Conservation (phyloP, 2,329 filamentous ascomycete genomes). For the Torrubiella hemipterigena region DNA sequence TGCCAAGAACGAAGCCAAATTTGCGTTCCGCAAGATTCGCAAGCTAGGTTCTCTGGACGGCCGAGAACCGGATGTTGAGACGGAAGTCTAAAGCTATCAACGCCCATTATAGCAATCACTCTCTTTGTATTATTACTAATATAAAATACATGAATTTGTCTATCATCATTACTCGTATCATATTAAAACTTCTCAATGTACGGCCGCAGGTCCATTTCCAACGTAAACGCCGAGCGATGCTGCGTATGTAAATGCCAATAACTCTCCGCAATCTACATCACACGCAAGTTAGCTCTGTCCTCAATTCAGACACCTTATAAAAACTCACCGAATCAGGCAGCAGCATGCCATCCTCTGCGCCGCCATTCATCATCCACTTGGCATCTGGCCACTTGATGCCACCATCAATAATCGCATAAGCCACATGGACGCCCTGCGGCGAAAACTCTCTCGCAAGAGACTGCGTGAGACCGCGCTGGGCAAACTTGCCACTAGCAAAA, state of each 20-base stretch:
- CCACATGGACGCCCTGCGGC: constrained; percentile 71
- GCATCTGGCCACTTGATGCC: constrained; percentile 71
- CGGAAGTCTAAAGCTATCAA: constrained; percentile 38
- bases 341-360: constrained; percentile 50
- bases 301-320: not conserved
- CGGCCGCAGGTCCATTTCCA: constrained; percentile 70
- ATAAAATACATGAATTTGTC: not conserved
- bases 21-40: constrained; percentile 62
- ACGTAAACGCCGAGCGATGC: constrained; percentile 65
- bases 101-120: not conserved
- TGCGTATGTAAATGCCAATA: constrained; percentile 82
- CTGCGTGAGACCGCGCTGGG: constrained; percentile 60
- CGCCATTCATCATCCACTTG: constrained; percentile 29
- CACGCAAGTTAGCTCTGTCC: constrained; percentile 4
- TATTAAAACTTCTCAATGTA: constrained; percentile 74
- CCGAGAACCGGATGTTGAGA: constrained; percentile 80
- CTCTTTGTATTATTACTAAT: not conserved
- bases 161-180: not conserved
- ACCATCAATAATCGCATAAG: constrained; percentile 73
- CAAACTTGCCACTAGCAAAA: constrained; percentile 75
- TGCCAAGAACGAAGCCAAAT: constrained; percentile 77
- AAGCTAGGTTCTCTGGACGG: constrained; percentile 69
- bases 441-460: constrained; percentile 74
- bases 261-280: constrained; percentile 64
- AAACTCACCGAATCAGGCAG: constrained; percentile 57